Conservation (phyloP, 345 rosid species). For the Acer saccharum region DNA sequence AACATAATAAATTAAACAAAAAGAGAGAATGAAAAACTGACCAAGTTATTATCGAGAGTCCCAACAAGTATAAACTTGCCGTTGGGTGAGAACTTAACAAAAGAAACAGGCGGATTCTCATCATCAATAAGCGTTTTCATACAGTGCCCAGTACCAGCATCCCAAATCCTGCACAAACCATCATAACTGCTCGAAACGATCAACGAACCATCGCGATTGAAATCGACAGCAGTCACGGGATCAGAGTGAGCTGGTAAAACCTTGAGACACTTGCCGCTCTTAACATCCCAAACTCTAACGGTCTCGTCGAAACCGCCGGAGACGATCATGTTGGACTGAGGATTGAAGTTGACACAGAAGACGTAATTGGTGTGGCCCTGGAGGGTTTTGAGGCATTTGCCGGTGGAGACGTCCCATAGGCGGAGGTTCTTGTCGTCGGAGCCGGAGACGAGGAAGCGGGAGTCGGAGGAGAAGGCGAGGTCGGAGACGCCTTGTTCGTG, state of each 20-base stretch:
- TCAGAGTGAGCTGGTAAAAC: conserved; percentile 95
- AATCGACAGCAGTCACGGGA: conserved; percentile 91
- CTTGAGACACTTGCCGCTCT: conserved; percentile 80
- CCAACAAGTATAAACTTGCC: conserved; percentile 94
- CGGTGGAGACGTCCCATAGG: conserved; percentile 86
- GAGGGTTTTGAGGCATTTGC: conserved; percentile 63
- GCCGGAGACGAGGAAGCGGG: conserved; percentile 83
- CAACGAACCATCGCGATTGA: conserved; percentile 75
- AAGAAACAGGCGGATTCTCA: conserved; percentile 93
- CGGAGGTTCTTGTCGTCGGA: conserved; percentile 94
- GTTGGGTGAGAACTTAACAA: conserved; percentile 84
- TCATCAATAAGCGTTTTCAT: conserved; percentile 85
- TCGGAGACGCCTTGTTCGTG: conserved; percentile 87
- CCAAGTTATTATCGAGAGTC: conserved; percentile 84
- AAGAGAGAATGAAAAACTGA: conserved; percentile 26
- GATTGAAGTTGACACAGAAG: conserved; percentile 86
- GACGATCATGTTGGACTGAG: conserved; percentile 83
- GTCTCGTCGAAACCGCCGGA: conserved; percentile 96
- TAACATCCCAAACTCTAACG: conserved; percentile 93
- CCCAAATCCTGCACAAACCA: conserved; percentile 92
- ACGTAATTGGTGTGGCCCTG: conserved; percentile 81
- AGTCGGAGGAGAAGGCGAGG: conserved; percentile 85
- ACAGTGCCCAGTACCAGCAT: conserved; percentile 85
- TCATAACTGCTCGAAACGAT: conserved; percentile 93
- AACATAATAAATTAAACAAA: background rate